Evolutionary conservation across 768 basidiomycete species (phyloP).

Genomic region (Agaricus bisporus): DNA sequence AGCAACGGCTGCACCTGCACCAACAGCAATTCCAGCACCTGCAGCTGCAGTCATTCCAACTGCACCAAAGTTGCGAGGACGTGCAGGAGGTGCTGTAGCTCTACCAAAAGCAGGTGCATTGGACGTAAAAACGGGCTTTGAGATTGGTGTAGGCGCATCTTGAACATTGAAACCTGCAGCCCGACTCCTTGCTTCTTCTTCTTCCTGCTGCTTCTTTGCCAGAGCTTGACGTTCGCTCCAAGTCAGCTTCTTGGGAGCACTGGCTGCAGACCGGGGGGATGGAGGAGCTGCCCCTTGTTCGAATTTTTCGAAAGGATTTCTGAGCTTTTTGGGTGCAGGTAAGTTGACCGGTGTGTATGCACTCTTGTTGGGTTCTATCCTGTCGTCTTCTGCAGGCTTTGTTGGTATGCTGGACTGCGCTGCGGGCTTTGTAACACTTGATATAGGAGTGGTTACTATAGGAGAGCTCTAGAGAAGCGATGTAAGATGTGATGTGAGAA

Average conservation of each 20-base stretch:
- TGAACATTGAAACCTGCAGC: slow-evolving; percentile 40
- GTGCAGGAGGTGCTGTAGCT: slow-evolving; percentile 28
- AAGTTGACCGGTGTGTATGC: slow-evolving; percentile 86
- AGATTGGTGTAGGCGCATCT: slow-evolving; percentile 26
- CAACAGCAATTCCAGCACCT: slow-evolving; percentile 28
- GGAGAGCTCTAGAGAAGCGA: slow-evolving; percentile 11
- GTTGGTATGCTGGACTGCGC: slow-evolving; percentile 43
- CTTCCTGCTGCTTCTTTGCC: slow-evolving; percentile 82
- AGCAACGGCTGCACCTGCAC: slow-evolving; percentile 23
- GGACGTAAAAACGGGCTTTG: slow-evolving; percentile 34
- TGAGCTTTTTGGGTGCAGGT: slow-evolving; percentile 80
- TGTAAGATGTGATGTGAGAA: not conserved
- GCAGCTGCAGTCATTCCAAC: slow-evolving; percentile 21
- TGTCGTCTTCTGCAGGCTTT: slow-evolving; percentile 74
- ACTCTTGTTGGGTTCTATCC: slow-evolving; percentile 81
- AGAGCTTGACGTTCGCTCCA: slow-evolving; percentile 92
- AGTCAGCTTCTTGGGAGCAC: slow-evolving; percentile 70
- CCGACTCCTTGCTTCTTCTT: slow-evolving; percentile 65
- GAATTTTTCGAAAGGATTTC: slow-evolving; percentile 70
- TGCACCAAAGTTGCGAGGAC: slow-evolving; percentile 40
- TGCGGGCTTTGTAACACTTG: slow-evolving; percentile 30
- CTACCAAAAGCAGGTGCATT: slow-evolving; percentile 43
- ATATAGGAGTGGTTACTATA: slow-evolving; percentile 15
- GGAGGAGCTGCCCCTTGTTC: slow-evolving; percentile 32
- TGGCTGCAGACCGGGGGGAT: slow-evolving; percentile 5